Evolutionary conservation across 306 rosid species (phyloP).

Genomic region (Glycyrrhiza uralensis): DNA sequence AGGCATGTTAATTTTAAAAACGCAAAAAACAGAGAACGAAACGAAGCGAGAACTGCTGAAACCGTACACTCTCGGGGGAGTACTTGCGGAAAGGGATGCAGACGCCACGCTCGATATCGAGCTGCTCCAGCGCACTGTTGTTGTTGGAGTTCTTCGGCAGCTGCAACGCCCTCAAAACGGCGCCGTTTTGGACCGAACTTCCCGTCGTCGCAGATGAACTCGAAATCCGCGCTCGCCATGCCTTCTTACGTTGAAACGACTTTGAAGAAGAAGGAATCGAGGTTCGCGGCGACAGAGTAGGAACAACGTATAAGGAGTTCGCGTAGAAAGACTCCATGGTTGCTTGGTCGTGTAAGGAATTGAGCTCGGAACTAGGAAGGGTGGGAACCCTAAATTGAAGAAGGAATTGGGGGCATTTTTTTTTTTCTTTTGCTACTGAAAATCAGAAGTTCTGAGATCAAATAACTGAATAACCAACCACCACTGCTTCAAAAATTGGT

Average conservation of each 20-base stretch:
- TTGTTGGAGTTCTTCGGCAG: slow-evolving; percentile 32
- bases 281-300: slow-evolving; percentile 4
- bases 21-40: neutral
- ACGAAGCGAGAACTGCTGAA: neutral
- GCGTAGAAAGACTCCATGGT: slow-evolving; percentile 50
- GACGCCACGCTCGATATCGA: slow-evolving; percentile 96
- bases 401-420: slow-evolving; percentile 15
- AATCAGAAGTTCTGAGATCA: neutral
- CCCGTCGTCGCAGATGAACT: slow-evolving; percentile 42
- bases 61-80: slow-evolving; percentile 80
- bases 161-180: slow-evolving; percentile 22
- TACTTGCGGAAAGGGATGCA: slow-evolving; percentile 96
- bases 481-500: neutral
- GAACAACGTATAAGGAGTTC: slow-evolving; percentile 27
- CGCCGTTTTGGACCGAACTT: slow-evolving; percentile 23
- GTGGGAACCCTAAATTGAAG: slow-evolving; percentile 33
- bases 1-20: neutral
- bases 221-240: slow-evolving; percentile 25
- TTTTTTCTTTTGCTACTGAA: neutral
- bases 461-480: slow-evolving; percentile 4
- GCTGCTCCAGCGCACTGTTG: slow-evolving; percentile 83
- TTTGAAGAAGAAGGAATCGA: neutral
- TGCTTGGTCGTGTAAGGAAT: neutral
- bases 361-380: neutral
- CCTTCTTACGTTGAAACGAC: neutral